Base-by-base conservation (phyloP, 805 yeast species). In the Saccharomyces kudriavzevii region DNA sequence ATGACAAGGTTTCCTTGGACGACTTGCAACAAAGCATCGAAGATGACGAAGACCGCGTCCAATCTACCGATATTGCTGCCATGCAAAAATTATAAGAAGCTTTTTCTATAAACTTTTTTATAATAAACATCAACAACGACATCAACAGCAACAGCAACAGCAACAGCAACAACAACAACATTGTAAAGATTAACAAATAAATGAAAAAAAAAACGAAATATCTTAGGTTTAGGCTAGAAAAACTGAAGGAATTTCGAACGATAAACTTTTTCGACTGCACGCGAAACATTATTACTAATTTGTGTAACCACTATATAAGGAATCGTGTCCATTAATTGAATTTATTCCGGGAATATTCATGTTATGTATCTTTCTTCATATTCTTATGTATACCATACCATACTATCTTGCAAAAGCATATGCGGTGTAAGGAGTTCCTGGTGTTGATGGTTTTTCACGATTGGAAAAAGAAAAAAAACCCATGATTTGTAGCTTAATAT, bases 21-120 rank as follows among this genome's bases (percentile, higher is more conserved):
- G 97, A 87, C 54, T 85, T 94, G 73, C 92, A 87, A 78, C 77
- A 76, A 62, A 69, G 69, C 57, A 80, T 83, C 64, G 85, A 80
- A 74, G 97, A 85, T 72, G 96, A 88, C 75, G 99, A 94, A 83
- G 99, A 94, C 81, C 95, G 90, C 81, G 97, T 94, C 71, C 99
- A 94, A 84, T 92, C 98, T 68, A 87, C 97, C 63, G 99, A 94
- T 77, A 76, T 94, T 75, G 96, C 96, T 77, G 99, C 99, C 77
- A 92, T 92, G 98, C 87, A 80, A 77, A 92, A 92, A 81, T 82
- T 92, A 79, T 92, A 89, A 84, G 79, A 52, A 55, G 45, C 26
- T 47, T 29, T 43, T 35, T 35, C 20, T 35, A 35, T 35, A 35
- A 35, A 35, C 43, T 35, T 35, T 35, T 35, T 35, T 35, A 35